phyloP scores from a whole-genome alignment of 345 rosid genomes.

The Lumnitzera racemosa region DNA sequence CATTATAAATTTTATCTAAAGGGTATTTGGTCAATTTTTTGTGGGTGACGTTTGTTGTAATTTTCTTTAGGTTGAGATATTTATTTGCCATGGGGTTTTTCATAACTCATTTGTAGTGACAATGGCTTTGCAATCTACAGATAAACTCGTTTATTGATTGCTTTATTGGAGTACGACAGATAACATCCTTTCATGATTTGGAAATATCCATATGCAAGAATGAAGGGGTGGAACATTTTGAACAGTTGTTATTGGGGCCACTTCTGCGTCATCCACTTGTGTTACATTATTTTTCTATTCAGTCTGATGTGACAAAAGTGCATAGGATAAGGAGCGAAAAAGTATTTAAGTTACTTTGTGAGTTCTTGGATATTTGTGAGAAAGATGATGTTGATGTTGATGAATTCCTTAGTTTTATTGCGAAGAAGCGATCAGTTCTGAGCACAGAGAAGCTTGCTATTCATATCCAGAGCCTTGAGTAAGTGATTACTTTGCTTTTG shows the following conservation, averaged over 20 bases:
- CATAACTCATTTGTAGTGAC: background rate
- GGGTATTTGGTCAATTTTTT: too few species aligned
- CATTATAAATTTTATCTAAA: too few species aligned
- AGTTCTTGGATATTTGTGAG: slow-evolving; percentile 27
- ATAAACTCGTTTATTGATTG: slow-evolving; percentile 87
- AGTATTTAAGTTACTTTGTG: slow-evolving; percentile 43
- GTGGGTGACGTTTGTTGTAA: background rate
- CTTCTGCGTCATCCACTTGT: slow-evolving; percentile 61
- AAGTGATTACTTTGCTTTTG: too few species aligned
- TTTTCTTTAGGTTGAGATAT: background rate
- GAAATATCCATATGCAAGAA: slow-evolving; percentile 63
- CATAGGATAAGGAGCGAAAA: slow-evolving; percentile 55
- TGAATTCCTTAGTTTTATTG: too few species aligned
- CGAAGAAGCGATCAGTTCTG: too few species aligned
- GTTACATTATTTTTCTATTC: slow-evolving; percentile 51
- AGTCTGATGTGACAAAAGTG: slow-evolving; percentile 30
- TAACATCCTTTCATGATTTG: slow-evolving; percentile 75
- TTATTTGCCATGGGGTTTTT: background rate
- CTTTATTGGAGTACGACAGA: slow-evolving; percentile 62
- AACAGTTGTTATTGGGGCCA: slow-evolving; percentile 76
- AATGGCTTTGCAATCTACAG: slow-evolving; percentile 25
- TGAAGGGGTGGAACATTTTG: slow-evolving; percentile 61
- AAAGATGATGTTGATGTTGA: slow-evolving; percentile 9
- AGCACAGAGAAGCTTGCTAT: too few species aligned
- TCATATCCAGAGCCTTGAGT: too few species aligned